phyloP scores from a whole-genome alignment of 805 yeast species.

The Grigorovia humatica region DNA sequence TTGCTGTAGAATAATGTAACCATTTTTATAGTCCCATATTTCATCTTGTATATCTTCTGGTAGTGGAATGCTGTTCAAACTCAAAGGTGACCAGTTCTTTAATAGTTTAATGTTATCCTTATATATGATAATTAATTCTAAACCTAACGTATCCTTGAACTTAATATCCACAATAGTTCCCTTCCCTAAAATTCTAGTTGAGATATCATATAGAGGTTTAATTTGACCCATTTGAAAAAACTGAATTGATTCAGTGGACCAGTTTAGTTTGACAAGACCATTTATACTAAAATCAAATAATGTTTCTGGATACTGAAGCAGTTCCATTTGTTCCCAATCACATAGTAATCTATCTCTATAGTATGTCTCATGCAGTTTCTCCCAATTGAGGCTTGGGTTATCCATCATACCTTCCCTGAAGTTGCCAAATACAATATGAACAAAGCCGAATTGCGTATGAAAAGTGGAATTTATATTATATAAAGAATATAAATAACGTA shows the following conservation, averaged over 20 bases:
- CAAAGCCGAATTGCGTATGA: neutral
- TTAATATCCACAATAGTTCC: conserved; percentile 12
- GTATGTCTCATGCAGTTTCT: conserved; percentile 58
- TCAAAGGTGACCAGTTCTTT: conserved; percentile 15
- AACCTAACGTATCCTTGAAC: conserved; percentile 10
- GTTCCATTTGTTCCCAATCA: neutral
- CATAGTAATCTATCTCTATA: conserved; percentile 40
- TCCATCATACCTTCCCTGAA: conserved; percentile 2
- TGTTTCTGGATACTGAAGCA: neutral
- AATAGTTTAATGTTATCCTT: conserved; percentile 11
- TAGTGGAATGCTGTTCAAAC: conserved; percentile 7
- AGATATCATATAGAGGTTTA: conserved; percentile 4
- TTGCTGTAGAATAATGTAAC: conserved; percentile 12
- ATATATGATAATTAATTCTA: conserved; percentile 11
- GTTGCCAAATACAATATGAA: too few species aligned
- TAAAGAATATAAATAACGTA: neutral
- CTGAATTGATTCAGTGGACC: neutral
- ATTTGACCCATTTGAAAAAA: neutral
- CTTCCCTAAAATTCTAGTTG: conserved; percentile 7
- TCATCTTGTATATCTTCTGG: conserved; percentile 11
- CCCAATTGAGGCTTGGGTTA: conserved; percentile 57
- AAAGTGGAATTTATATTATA: neutral
- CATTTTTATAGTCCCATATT: conserved; percentile 25
- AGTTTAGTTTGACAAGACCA: neutral
- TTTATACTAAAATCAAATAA: neutral